Conservation (phyloP, 2,329 filamentous ascomycete genomes). For the Hymenoscyphus repandus region DNA sequence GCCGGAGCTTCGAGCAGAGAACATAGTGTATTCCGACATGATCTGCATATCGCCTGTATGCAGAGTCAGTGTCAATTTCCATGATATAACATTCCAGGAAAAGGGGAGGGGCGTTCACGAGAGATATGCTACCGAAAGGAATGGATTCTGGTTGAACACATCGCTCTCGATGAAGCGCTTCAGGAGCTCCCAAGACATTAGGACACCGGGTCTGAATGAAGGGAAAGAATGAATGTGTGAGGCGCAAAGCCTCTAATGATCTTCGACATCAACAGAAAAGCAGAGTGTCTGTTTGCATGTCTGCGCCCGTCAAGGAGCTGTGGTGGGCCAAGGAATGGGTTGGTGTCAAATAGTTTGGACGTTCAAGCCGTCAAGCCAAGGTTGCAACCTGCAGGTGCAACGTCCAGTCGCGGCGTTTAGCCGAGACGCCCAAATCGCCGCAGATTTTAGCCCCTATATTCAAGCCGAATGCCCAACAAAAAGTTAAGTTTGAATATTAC, state of each 20-base stretch:
- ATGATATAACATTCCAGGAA: slow-evolving; percentile 1
- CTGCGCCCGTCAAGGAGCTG: slow-evolving; percentile 18
- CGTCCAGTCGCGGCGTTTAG: too few species aligned
- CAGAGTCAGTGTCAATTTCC: slow-evolving; percentile 2
- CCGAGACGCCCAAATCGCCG: too few species aligned
- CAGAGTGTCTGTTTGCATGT: slow-evolving; percentile 17
- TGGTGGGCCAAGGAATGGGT: not conserved
- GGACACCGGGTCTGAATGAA: slow-evolving; percentile 15
- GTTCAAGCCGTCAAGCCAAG: too few species aligned
- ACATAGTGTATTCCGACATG: slow-evolving; percentile 89
- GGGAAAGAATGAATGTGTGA: slow-evolving; percentile 17
- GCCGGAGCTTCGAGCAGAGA: slow-evolving; percentile 80
- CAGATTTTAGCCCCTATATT: too few species aligned
- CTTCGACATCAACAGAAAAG: slow-evolving; percentile 29
- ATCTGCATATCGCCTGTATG: slow-evolving; percentile 72
- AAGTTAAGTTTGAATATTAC: too few species aligned
- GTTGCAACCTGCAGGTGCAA: too few species aligned
- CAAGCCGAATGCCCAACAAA: too few species aligned
- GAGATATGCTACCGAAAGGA: slow-evolving; percentile 82
- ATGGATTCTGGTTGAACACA: slow-evolving; percentile 88
- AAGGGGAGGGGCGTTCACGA: slow-evolving; percentile 49
- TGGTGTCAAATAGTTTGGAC: too few species aligned
- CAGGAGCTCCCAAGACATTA: slow-evolving; percentile 79
- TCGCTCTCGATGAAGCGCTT: slow-evolving; percentile 90
- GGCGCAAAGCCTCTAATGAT: slow-evolving; percentile 31